A percentile compares a stretch with the other conserved stretches of the same genome.
phyloP scores from a whole-genome alignment of 371 early-diverging fungal species.

The Polyrhizophydium stewartii region DNA sequence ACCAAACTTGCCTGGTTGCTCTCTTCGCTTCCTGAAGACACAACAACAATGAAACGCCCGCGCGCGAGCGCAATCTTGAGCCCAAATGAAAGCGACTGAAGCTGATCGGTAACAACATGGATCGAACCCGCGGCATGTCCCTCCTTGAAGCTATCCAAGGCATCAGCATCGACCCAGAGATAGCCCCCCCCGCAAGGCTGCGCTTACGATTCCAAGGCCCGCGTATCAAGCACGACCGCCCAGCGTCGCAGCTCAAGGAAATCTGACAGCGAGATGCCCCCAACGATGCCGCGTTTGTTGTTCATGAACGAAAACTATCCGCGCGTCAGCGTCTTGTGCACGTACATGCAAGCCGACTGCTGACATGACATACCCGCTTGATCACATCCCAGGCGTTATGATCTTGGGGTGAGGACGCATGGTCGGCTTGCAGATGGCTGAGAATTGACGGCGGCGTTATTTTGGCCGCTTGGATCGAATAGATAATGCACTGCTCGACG shows the following conservation, averaged over 20 bases:
- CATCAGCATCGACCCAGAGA: background rate
- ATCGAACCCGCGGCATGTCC: slow-evolving; percentile 3
- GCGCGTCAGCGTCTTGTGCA: background rate
- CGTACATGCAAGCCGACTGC: background rate
- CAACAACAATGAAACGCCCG: background rate
- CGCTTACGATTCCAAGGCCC: background rate
- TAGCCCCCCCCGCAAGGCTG: background rate
- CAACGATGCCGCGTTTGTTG: background rate
- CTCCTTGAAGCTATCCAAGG: background rate
- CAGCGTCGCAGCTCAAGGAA: background rate
- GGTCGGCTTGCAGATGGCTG: background rate
- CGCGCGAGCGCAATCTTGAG: slow-evolving; percentile 1
- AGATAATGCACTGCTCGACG: slow-evolving; percentile 16
- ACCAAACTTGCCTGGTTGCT: background rate
- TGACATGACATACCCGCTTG: background rate
- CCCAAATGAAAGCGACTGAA: background rate
- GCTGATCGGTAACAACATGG: background rate
- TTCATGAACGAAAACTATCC: background rate
- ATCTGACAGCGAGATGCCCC: background rate
- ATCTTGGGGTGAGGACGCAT: background rate
- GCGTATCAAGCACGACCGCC: slow-evolving; percentile 4
- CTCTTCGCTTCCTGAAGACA: background rate
- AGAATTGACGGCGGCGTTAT: slow-evolving; percentile 15
- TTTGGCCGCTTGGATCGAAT: slow-evolving; percentile 9
- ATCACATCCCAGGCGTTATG: background rate